Evolutionary conservation across 148 eudicot species (phyloP).

Genomic region (Polygonum aviculare): DNA sequence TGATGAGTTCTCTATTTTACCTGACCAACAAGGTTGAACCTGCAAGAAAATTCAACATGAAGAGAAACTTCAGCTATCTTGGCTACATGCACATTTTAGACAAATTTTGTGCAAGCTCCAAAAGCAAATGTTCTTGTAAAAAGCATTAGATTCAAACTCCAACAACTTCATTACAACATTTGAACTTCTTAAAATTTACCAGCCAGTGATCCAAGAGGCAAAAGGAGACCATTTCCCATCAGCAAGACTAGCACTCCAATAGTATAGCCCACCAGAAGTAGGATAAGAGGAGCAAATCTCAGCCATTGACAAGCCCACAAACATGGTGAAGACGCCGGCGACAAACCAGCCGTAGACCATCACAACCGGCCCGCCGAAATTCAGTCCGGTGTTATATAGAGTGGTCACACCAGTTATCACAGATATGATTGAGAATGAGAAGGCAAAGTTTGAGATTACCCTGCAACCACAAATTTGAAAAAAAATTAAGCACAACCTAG

Average conservation of each 20-base stretch:
- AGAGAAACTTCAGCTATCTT: not conserved
- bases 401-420: slow-evolving; percentile 84
- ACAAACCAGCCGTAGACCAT: slow-evolving; percentile 75
- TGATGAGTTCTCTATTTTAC: slow-evolving; percentile 29
- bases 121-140: not conserved
- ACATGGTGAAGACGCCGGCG: slow-evolving; percentile 71
- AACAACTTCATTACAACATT: not conserved
- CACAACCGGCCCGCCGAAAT: slow-evolving; percentile 65
- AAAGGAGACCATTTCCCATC: slow-evolving; percentile 83
- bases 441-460: slow-evolving; percentile 73
- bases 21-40: slow-evolving; percentile 99
- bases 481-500: not conserved
- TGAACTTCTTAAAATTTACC: slow-evolving; percentile 28
- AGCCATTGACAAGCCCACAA: slow-evolving; percentile 84
- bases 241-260: slow-evolving; percentile 96
- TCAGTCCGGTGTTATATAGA: slow-evolving; percentile 56
- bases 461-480: slow-evolving; percentile 23
- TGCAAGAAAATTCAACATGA: slow-evolving; percentile 28
- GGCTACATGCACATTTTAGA: not conserved
- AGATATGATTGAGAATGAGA: slow-evolving; percentile 79
- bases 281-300: slow-evolving; percentile 91
- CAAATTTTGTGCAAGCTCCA: not conserved
- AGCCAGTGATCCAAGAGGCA: slow-evolving; percentile 93
- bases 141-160: too few species aligned
- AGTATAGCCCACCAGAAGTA: slow-evolving; percentile 87